These are phyloP conservation scores for Tulasnella sp. DNA, from an alignment of 768 basidiomycete genomes.

Conservation along the genomic window DNA sequence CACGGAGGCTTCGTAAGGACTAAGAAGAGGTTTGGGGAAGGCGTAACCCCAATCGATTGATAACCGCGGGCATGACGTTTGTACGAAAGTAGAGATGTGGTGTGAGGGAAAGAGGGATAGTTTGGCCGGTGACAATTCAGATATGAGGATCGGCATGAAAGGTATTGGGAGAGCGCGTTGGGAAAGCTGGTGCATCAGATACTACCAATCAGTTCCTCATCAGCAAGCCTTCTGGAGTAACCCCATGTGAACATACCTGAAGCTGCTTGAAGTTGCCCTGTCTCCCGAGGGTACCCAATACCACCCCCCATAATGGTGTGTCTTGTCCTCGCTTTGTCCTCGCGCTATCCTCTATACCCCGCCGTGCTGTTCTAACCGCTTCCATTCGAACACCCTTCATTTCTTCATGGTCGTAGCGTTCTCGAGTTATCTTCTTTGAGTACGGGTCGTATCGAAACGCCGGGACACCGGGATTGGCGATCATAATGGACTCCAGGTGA, in stretches of 20 bases:
- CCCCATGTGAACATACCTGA: conserved; percentile 34
- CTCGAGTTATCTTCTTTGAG: conserved; percentile 90
- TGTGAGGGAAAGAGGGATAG: conserved; percentile 56
- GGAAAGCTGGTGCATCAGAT: conserved; percentile 60
- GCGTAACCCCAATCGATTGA: conserved; percentile 99
- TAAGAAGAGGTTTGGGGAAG: conserved; percentile 75
- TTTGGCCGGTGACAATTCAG: conserved; percentile 94
- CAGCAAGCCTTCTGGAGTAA: background rate
- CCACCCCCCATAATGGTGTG: conserved; percentile 64
- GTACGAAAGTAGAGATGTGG: conserved; percentile 80
- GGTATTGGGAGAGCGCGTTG: conserved; percentile 45
- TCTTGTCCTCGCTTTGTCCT: conserved; percentile 6
- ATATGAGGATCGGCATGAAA: conserved; percentile 83
- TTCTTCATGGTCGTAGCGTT: conserved; percentile 77
- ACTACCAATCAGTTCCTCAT: conserved; percentile 30
- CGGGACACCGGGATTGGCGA: conserved; percentile 89
- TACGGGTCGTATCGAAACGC: conserved; percentile 99
- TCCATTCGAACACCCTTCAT: conserved; percentile 67
- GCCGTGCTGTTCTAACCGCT: conserved; percentile 62
- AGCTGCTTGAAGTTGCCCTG: conserved; percentile 89
- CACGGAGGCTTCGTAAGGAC: conserved; percentile 86
- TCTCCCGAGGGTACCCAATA: conserved; percentile 86
- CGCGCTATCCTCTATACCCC: conserved; percentile 11
- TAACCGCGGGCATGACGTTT: conserved; percentile 91
- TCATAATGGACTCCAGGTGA: conserved; percentile 98